These are phyloP conservation scores for Paracamarosporium sp. DNA, from an alignment of 2,329 filamentous ascomycete species.

Conservation along the genomic window DNA sequence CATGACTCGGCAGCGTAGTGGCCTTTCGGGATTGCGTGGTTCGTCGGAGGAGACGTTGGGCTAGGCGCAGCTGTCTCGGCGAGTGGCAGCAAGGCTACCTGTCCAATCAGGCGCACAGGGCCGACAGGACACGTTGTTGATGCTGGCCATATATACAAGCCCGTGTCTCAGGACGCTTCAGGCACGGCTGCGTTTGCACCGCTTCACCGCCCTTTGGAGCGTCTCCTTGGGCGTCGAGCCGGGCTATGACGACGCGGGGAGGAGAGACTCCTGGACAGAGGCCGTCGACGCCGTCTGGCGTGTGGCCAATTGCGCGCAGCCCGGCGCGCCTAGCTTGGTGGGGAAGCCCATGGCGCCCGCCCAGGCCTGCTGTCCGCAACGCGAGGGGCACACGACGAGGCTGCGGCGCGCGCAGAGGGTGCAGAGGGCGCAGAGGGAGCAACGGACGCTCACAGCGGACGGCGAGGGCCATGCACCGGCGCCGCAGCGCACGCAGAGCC, in stretches of 20 bases:
- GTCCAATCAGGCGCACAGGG: constrained; percentile 4
- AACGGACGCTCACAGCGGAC: not conserved
- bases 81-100: constrained; percentile 1
- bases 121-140: constrained; percentile 3
- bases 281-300: constrained; percentile 32
- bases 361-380: constrained; percentile 3
- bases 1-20: not conserved
- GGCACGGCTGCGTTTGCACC: constrained; percentile 38
- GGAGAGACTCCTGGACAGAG: constrained; percentile 12
- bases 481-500: not conserved
- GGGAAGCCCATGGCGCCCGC: constrained; percentile 36
- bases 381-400: constrained; percentile 17
- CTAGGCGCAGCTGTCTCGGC: too few species aligned
- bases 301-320: constrained; percentile 32
- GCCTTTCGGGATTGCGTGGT: not conserved
- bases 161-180: constrained; percentile 12
- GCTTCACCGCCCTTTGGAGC: constrained; percentile 48
- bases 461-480: not conserved
- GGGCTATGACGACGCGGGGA: constrained; percentile 25
- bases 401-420: not conserved
- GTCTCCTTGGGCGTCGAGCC: too few species aligned
- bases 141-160: not conserved
- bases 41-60: not conserved
- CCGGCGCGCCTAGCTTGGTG: constrained; percentile 36
- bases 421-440: not conserved